Evolutionary conservation across 176 grass and related monocot genomes (phyloP).

Genomic region (Chloris gayana): DNA sequence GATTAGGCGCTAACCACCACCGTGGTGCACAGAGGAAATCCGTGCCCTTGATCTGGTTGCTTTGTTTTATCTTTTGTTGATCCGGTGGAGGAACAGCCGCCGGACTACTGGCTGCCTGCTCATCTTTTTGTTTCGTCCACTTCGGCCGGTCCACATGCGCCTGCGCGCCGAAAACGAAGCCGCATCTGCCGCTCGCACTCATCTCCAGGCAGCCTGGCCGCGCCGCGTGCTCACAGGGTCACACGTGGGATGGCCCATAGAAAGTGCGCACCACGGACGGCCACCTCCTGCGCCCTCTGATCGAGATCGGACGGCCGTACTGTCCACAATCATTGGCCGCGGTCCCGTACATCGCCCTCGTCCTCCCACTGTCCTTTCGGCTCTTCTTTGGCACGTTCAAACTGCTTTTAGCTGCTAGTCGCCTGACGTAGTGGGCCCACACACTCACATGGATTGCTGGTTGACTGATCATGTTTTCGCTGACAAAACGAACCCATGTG

Average conservation of each 20-base stretch:
- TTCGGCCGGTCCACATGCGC: conserved; percentile 23
- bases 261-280: conserved; percentile 23
- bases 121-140: background rate
- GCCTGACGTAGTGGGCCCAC: conserved; percentile 1
- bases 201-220: conserved; percentile 9
- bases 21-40: conserved; percentile 34
- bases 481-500: background rate
- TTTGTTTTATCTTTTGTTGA: conserved; percentile 31
- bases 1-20: conserved; percentile 37
- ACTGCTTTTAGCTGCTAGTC: background rate
- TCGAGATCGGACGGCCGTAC: conserved; percentile 53
- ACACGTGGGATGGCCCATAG: conserved; percentile 3
- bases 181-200: background rate
- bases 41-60: conserved; percentile 29
- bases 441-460: background rate
- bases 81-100: background rate
- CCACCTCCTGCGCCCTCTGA: conserved; percentile 41
- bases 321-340: conserved; percentile 32
- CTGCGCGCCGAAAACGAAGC: conserved; percentile 8
- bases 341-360: background rate
- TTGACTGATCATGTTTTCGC: background rate
- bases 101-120: background rate
- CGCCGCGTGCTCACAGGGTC: background rate
- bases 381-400: conserved; percentile 2
- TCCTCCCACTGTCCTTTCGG: background rate